Base-by-base conservation (phyloP, 192 early-diverging fungal species). In the Linnemannia exigua region DNA sequence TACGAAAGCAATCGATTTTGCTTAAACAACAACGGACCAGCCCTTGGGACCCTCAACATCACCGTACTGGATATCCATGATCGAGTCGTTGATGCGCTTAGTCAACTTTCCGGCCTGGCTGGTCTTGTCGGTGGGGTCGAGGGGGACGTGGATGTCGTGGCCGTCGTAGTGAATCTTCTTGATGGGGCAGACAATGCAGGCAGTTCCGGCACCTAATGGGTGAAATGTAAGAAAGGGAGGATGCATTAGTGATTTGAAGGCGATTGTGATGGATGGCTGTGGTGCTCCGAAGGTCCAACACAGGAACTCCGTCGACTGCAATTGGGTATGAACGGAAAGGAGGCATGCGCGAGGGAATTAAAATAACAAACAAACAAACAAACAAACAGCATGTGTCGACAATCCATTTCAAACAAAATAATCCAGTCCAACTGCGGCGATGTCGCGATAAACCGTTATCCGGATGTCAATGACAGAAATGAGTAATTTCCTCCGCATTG, bases 21-120 rank as follows among this genome's bases (percentile, higher is more conserved):
- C 37, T 85, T 96, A 90, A 22, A 97, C 92, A 58, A 97, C 92
- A 19, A 98, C 95, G 51, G 94, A 95, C 98, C 98, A 99, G 72
- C 93, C 87, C 67, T 89, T 88, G 58, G 95, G 92, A 74, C 94
- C 93, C 73, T 92, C 89, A 19, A 92, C 87, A 69, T 97, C 97
- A 75, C 98, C 98, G 80, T 98, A 98, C 91, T 99, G 98, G 84
- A 99, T 97, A 68, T 93, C 95, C 93, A 96, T 92, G 70, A 99
- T 95, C 9, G 94, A 91, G 41, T 98, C 92, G 79, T 95, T 95
- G 84, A 99, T 90, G 67, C 94, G 91, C 77, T 88, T 93, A 33
- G 98, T 94, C 69, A 97, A 86, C 74, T 95, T 96, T 38, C 98
- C 98, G 51, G 97, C 96, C 86, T 98, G 95, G 58, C 90, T 85